Conservation (phyloP, 345 rosid genomes). For the Ceriops decandra region DNA sequence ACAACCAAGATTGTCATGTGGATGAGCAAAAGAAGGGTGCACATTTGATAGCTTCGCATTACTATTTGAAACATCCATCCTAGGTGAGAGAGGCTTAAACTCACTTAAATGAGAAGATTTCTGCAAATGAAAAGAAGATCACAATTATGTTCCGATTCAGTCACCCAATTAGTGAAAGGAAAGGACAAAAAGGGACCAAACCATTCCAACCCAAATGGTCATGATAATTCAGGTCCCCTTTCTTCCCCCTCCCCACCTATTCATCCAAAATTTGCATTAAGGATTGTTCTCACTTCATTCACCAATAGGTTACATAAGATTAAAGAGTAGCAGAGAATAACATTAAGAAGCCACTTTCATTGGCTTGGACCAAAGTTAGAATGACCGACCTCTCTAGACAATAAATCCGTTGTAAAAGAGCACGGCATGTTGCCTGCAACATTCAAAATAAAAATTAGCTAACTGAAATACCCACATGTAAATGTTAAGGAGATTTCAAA, state of each 20-base stretch:
- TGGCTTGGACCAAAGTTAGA: neutral
- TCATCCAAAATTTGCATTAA: neutral
- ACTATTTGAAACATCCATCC: slow-evolving; percentile 34
- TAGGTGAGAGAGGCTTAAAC: slow-evolving; percentile 17
- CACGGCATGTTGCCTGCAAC: slow-evolving; percentile 45
- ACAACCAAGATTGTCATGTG: slow-evolving; percentile 39
- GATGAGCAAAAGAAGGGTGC: slow-evolving; percentile 31
- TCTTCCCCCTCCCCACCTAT: neutral
- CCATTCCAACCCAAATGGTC: neutral
- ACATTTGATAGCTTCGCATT: slow-evolving; percentile 31
- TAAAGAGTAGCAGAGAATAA: no score
- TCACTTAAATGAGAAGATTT: slow-evolving; percentile 19
- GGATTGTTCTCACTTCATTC: no score
- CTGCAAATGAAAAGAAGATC: slow-evolving; percentile 22
- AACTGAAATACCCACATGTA: neutral
- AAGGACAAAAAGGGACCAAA: neutral
- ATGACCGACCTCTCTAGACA: slow-evolving; percentile 34
- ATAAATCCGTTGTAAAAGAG: slow-evolving; percentile 33
- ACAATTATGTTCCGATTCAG: neutral
- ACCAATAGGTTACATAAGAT: no score
- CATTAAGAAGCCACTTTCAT: neutral
- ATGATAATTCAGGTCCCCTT: no score
- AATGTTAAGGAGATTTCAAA: neutral
- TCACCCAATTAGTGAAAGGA: neutral
- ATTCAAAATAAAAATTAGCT: slow-evolving; percentile 5